Base-by-base conservation (phyloP, 768 basidiomycete species). In the Lentinula boryana region DNA sequence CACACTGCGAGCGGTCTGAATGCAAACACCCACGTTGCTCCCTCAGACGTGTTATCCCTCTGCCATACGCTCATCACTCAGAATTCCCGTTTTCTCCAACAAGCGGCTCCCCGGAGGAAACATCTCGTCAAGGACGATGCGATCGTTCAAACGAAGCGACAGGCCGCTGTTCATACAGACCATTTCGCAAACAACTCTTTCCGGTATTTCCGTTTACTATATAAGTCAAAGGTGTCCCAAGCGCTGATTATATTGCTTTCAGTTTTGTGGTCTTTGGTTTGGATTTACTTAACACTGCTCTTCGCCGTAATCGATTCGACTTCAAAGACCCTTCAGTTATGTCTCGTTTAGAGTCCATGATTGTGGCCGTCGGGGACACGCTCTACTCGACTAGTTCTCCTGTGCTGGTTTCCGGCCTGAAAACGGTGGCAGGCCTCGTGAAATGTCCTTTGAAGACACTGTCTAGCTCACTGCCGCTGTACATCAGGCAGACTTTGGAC, bases 241-340 rank as follows among this genome's bases (percentile, higher is more conserved):
- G 56, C 32, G 4, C 41, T 36, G 54, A 21, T 18, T 23, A 46
- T 63, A 58, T 63, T 61, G 63, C 55, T 12, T 8, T 27, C 32
- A 93, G 90, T 27, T 98, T 98, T 66, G 85, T 97, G 33, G 82
- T 85, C 5, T 93, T 99, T 66, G 97, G 97, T 44, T 78, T 98
- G 44, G 95, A 98, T 57, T 78, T 99, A 4, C 88, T 98, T 69
- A 84, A 89, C 66, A 91, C 93, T 3, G 94, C 93, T 0, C 84
- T 92, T 68, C 85, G 91, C 52, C 85, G 94, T 6, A 89, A 85
- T 60, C 88, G 87, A 18, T 95, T 99, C 67, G 87, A 96, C 69
- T 87, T 96, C 68, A 83, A 83, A 27, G 87, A 97, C 65, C 63
- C 78, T 8, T 76, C 82, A n/a, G 78, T 91, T 56, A 79, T 95